phyloP scores from a whole-genome alignment of 306 rosid genomes.

The Delonix regia region DNA sequence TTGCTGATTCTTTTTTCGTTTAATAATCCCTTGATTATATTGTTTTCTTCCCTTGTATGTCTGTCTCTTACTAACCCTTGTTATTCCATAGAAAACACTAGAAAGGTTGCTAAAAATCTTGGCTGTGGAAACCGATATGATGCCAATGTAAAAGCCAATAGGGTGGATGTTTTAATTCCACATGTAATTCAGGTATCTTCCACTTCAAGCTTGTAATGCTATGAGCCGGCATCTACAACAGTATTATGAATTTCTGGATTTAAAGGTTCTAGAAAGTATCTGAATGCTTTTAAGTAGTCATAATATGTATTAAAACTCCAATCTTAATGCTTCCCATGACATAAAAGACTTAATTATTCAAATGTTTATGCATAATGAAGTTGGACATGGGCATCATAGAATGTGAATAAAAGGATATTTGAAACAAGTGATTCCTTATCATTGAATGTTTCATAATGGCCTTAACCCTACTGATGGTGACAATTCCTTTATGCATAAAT shows the following conservation, averaged over 20 bases:
- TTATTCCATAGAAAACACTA: slow-evolving; percentile 75
- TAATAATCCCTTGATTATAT: too few relatives aligned
- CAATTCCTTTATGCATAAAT: too few relatives aligned
- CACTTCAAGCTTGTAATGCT: not conserved
- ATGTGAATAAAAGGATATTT: slow-evolving; percentile 10
- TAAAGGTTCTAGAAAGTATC: too few relatives aligned
- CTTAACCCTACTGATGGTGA: too few relatives aligned
- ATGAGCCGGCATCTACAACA: not conserved
- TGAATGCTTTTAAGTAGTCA: too few relatives aligned
- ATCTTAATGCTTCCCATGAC: not conserved
- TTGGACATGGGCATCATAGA: slow-evolving; percentile 6
- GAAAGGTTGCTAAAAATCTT: slow-evolving; percentile 87
- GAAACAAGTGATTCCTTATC: too few relatives aligned
- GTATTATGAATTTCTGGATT: too few relatives aligned
- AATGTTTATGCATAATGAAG: slow-evolving; percentile 22
- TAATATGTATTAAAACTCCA: too few relatives aligned
- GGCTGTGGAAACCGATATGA: slow-evolving; percentile 66
- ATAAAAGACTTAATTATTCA: not conserved
- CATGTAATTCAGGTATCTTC: slow-evolving; percentile 84
- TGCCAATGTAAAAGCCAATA: slow-evolving; percentile 45
- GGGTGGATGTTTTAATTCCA: slow-evolving; percentile 89
- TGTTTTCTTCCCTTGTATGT: too few relatives aligned
- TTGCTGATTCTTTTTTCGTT: too few relatives aligned
- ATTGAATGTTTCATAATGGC: too few relatives aligned
- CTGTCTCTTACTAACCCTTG: slow-evolving; percentile 10